Percentiles rank a stretch among this genome's conserved stretches.
These are phyloP conservation scores for Fistulinella prunicolor DNA, from an alignment of 768 basidiomycete genomes.

Conservation along the genomic window DNA sequence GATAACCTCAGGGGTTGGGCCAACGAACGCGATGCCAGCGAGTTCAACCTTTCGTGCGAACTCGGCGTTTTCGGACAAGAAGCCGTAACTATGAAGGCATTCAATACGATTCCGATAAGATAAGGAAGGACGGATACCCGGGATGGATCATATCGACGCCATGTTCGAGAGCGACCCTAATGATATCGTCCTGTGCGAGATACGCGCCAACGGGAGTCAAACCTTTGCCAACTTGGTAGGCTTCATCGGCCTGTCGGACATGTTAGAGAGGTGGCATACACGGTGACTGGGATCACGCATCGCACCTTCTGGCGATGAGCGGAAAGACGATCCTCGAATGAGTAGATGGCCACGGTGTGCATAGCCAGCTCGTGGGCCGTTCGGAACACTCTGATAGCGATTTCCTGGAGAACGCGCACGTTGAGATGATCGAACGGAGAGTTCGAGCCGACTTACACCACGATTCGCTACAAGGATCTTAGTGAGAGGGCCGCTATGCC, in stretches of 20 bases:
- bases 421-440: constrained; percentile 9
- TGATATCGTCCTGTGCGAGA: constrained; percentile 96
- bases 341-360: constrained; percentile 99
- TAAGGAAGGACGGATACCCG: constrained; percentile 48
- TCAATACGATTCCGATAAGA: constrained; percentile 4
- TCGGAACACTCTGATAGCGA: constrained; percentile 97
- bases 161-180: constrained; percentile 93
- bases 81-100: constrained; percentile 71
- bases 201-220: constrained; percentile 96
- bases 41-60: constrained; percentile 99
- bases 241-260: constrained; percentile 81
- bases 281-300: constrained; percentile 30
- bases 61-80: constrained; percentile 93
- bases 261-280: constrained; percentile 30
- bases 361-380: constrained; percentile 98
- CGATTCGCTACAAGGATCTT: constrained; percentile 93
- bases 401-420: constrained; percentile 61
- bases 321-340: constrained; percentile 92
- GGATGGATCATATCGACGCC: constrained; percentile 99
- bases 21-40: constrained; percentile 95
- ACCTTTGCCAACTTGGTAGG: constrained; percentile 96
- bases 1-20: constrained; percentile 93
- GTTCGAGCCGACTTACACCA: constrained; percentile 55
- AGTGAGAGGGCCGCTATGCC: constrained; percentile 85
- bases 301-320: constrained; percentile 95